Evolutionary conservation across 1,284 basidiomycete species (phyloP).

Genomic region (Apiotrichum siamense): DNA sequence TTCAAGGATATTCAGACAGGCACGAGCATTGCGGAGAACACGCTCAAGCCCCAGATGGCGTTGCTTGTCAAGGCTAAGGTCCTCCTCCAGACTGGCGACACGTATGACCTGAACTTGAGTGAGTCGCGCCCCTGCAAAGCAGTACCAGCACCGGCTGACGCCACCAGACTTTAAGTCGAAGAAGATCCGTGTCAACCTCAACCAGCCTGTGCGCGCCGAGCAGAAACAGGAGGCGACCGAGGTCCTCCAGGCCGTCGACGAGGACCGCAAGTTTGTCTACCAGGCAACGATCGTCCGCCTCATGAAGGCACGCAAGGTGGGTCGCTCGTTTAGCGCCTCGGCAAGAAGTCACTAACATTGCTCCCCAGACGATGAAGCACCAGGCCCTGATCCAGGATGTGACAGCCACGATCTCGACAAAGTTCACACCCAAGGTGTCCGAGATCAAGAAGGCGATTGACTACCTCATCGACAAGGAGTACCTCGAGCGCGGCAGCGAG

Average conservation of each 20-base stretch:
- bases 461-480: constrained; percentile 92
- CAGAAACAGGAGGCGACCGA: constrained; percentile 86
- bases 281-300: constrained; percentile 97
- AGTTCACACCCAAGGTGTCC: constrained; percentile 42
- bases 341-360: background rate
- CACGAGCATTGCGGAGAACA: constrained; percentile 76
- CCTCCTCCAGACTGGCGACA: constrained; percentile 66
- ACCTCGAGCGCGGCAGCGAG: constrained; percentile 85
- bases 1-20: constrained; percentile 73
- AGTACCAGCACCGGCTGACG: background rate
- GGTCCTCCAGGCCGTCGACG: constrained; percentile 91
- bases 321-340: no score
- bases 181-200: constrained; percentile 76
- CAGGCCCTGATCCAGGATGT: constrained; percentile 90
- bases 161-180: constrained; percentile 80
- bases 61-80: constrained; percentile 86
- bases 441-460: constrained; percentile 77
- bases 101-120: constrained; percentile 80
- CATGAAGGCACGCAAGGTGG: constrained; percentile 85
- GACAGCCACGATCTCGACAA: constrained; percentile 70
- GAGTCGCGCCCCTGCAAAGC: background rate
- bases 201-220: constrained; percentile 90
- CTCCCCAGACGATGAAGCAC: constrained; percentile 81
- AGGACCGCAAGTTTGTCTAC: constrained; percentile 94
- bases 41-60: constrained; percentile 74